Evolutionary conservation across 2,329 filamentous ascomycete genomes (phyloP).

Genomic region (Aspergillus melleus): DNA sequence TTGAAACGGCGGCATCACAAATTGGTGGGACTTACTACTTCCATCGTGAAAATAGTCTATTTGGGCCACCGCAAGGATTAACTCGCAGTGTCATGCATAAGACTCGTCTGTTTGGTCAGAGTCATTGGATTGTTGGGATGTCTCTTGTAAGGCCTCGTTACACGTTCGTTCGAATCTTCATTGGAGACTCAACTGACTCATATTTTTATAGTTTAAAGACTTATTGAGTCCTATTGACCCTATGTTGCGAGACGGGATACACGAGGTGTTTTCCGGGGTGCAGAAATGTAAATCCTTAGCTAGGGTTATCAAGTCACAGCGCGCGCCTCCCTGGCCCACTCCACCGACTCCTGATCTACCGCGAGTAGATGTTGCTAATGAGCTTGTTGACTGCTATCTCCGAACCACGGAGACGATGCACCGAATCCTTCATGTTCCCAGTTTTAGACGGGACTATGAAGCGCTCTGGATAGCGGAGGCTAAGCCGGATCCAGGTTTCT

Average conservation of each 20-base stretch:
- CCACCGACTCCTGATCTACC: constrained; percentile 48
- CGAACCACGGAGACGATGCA: constrained; percentile 56
- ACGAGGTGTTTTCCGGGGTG: constrained; percentile 40
- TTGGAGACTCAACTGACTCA: background rate
- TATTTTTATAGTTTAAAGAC: constrained; percentile 15
- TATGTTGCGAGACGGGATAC: constrained; percentile 37
- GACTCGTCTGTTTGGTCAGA: constrained; percentile 56
- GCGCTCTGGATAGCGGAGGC: constrained; percentile 46
- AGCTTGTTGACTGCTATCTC: constrained; percentile 56
- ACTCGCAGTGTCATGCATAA: constrained; percentile 53
- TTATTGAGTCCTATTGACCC: constrained; percentile 49
- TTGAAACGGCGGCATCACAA: constrained; percentile 40
- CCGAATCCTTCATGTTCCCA: constrained; percentile 58
- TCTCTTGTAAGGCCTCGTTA: constrained; percentile 41
- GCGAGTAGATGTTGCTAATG: constrained; percentile 43
- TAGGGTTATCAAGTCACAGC: constrained; percentile 52
- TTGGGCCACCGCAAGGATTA: constrained; percentile 33
- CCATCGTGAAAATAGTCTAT: constrained; percentile 37
- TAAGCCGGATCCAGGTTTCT: constrained; percentile 44
- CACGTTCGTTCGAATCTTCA: background rate
- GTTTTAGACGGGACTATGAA: constrained; percentile 57
- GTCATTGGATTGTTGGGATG: constrained; percentile 56
- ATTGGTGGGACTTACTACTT: constrained; percentile 49
- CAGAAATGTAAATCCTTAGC: constrained; percentile 56
- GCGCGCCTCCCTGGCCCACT: constrained; percentile 52